Percentiles rank a stretch among this genome's conserved stretches.
Conservation (phyloP, 1,284 basidiomycete species). For the Boletus subluridellus region DNA sequence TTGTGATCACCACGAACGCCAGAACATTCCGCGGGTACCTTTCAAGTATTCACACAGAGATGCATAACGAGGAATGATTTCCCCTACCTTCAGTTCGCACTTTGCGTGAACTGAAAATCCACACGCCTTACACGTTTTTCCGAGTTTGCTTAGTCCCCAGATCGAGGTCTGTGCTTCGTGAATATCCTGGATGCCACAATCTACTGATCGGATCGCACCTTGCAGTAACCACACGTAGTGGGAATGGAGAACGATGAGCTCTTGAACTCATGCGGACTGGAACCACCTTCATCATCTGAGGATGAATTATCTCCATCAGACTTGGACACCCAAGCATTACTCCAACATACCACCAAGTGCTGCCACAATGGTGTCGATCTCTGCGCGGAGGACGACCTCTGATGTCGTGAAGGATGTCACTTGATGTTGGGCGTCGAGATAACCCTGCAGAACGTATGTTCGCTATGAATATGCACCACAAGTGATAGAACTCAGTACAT, state of each 20-base stretch:
- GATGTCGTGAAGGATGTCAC: conserved; percentile 53
- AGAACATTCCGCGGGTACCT: conserved; percentile 75
- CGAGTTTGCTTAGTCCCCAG: conserved; percentile 82
- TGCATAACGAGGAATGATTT: conserved; percentile 1
- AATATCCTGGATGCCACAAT: not conserved
- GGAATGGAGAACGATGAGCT: conserved; percentile 81
- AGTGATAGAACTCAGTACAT: conserved; percentile 43
- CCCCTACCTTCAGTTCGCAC: conserved; percentile 74
- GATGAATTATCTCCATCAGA: conserved; percentile 2
- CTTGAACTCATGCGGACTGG: conserved; percentile 75
- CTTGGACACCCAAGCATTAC: not conserved
- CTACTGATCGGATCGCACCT: conserved; percentile 42
- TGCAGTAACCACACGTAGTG: conserved; percentile 75
- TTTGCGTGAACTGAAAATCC: conserved; percentile 77
- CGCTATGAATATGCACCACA: conserved; percentile 1
- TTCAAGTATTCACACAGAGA: conserved; percentile 9
- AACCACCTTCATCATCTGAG: conserved; percentile 67
- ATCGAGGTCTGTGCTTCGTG: conserved; percentile 60
- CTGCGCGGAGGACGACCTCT: conserved; percentile 51
- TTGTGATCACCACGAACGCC: conserved; percentile 29
- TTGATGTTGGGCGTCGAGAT: conserved; percentile 63
- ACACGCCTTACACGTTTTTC: conserved; percentile 78
- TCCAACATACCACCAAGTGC: conserved; percentile 62
- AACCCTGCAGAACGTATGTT: conserved; percentile 44
- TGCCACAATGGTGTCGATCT: conserved; percentile 57